Conservation (phyloP, 2,329 filamentous ascomycete genomes). For the Ophiosphaerella herpotricha region DNA sequence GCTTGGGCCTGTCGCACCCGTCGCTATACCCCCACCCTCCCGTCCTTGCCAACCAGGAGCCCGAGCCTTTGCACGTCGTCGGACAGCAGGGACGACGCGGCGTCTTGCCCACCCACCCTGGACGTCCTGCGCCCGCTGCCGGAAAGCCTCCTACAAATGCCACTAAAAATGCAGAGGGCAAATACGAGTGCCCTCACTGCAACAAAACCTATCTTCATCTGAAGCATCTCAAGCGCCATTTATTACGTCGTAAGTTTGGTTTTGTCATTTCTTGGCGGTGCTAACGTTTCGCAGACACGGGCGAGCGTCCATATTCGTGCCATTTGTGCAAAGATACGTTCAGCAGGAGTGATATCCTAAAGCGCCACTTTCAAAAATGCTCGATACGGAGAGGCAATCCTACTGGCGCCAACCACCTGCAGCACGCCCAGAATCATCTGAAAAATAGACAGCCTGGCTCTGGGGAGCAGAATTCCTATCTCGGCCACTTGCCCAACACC, state of each 20-base stretch:
- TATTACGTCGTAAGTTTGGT: constrained; percentile 82
- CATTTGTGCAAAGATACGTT: constrained; percentile 97
- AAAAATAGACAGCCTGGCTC: constrained; percentile 55
- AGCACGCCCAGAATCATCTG: constrained; percentile 86
- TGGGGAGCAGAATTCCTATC: constrained; percentile 43
- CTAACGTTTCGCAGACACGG: constrained; percentile 73
- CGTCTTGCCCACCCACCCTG: constrained; percentile 88
- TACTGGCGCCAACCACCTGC: constrained; percentile 90
- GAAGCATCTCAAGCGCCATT: constrained; percentile 95
- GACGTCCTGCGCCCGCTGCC: constrained; percentile 76
- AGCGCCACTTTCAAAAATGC: constrained; percentile 99
- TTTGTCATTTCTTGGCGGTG: constrained; percentile 3
- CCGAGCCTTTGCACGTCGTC: constrained; percentile 84
- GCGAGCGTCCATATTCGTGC: constrained; percentile 97
- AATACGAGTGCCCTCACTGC: constrained; percentile 97
- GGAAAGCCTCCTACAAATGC: constrained; percentile 86
- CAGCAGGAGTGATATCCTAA: constrained; percentile 95
- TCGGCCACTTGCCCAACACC: constrained; percentile 40
- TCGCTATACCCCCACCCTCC: constrained; percentile 45
- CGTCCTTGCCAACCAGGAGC: constrained; percentile 48
- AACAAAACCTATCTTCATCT: constrained; percentile 97
- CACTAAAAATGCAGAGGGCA: constrained; percentile 94
- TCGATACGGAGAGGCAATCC: constrained; percentile 95
- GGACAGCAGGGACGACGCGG: constrained; percentile 91
- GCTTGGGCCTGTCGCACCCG: constrained; percentile 44